Percentiles rank a stretch among this genome's conserved stretches.
phyloP scores from a whole-genome alignment of 2,329 filamentous ascomycete species.

The Phaeomoniella chlamydospora region DNA sequence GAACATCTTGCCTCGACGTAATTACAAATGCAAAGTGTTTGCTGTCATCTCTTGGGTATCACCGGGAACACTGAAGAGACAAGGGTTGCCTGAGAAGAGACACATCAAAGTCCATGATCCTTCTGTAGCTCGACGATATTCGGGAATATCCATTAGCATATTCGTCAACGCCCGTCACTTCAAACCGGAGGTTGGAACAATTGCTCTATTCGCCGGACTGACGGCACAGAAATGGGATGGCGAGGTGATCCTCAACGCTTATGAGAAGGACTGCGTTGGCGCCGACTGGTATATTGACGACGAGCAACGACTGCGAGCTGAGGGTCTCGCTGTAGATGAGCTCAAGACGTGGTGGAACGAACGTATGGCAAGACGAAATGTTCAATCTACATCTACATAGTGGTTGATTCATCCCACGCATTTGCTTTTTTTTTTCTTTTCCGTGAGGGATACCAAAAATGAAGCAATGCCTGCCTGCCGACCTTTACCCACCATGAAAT shows the following conservation, averaged over 20 bases:
- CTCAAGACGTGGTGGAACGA: conserved; percentile 11
- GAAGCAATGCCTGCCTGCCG: too few relatives aligned
- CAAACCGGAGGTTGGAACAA: conserved; percentile 12
- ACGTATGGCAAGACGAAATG: not conserved
- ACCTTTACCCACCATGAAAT: too few relatives aligned
- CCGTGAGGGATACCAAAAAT: too few relatives aligned
- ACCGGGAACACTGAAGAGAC: conserved; percentile 10
- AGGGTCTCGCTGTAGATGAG: conserved; percentile 8
- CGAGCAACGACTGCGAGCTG: conserved; percentile 5
- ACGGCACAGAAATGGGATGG: conserved; percentile 15
- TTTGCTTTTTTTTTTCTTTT: too few relatives aligned
- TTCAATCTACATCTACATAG: too few relatives aligned
- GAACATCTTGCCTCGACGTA: conserved; percentile 9
- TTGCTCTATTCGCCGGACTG: conserved; percentile 14
- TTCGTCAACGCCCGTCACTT: conserved; percentile 15
- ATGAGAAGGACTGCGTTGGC: conserved; percentile 10
- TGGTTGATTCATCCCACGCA: too few relatives aligned
- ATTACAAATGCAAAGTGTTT: conserved; percentile 13
- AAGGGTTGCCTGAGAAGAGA: conserved; percentile 14
- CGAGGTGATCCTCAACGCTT: conserved; percentile 16
- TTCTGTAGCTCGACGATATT: conserved; percentile 5
- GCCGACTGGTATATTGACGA: conserved; percentile 14
- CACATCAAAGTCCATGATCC: conserved; percentile 16
- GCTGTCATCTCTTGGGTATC: conserved; percentile 14
- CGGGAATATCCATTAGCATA: conserved; percentile 14